These are phyloP conservation scores for Xylaria grammica DNA, from an alignment of 495 filamentous ascomycete species.

Conservation along the genomic window DNA sequence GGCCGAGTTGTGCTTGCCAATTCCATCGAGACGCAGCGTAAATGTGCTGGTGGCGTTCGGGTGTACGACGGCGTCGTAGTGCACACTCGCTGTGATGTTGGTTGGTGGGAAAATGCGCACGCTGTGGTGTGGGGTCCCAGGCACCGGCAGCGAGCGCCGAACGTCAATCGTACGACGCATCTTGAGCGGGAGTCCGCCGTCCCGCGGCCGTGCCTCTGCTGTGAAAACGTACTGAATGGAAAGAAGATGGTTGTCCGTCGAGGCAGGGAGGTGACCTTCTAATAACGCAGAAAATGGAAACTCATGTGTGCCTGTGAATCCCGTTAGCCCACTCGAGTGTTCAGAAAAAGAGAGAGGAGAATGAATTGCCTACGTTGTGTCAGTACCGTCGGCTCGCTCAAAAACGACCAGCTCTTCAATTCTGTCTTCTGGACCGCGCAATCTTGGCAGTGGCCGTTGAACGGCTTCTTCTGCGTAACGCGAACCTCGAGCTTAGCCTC, in stretches of 20 bases:
- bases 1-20: conserved; percentile 66
- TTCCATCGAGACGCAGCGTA: conserved; percentile 77
- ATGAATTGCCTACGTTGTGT: conserved; percentile 57
- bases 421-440: conserved; percentile 73
- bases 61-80: conserved; percentile 81
- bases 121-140: conserved; percentile 71
- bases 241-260: conserved; percentile 72
- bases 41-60: conserved; percentile 85
- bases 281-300: conserved; percentile 94
- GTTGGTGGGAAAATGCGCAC: conserved; percentile 96
- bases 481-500: conserved; percentile 70
- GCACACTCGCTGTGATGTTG: conserved; percentile 81
- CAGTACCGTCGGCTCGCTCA: conserved; percentile 69
- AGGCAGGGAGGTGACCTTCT: conserved; percentile 84
- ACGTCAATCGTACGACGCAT: conserved; percentile 69
- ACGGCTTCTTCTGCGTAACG: conserved; percentile 77
- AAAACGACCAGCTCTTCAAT: conserved; percentile 77
- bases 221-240: conserved; percentile 79
- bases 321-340: conserved; percentile 26
- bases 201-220: conserved; percentile 68
- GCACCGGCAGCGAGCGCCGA: conserved; percentile 69
- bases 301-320: conserved; percentile 61
- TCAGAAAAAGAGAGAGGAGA: background rate
- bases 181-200: conserved; percentile 57
- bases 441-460: conserved; percentile 73